Base-by-base conservation (phyloP, 1,284 basidiomycete genomes). In the Trametes versicolor region DNA sequence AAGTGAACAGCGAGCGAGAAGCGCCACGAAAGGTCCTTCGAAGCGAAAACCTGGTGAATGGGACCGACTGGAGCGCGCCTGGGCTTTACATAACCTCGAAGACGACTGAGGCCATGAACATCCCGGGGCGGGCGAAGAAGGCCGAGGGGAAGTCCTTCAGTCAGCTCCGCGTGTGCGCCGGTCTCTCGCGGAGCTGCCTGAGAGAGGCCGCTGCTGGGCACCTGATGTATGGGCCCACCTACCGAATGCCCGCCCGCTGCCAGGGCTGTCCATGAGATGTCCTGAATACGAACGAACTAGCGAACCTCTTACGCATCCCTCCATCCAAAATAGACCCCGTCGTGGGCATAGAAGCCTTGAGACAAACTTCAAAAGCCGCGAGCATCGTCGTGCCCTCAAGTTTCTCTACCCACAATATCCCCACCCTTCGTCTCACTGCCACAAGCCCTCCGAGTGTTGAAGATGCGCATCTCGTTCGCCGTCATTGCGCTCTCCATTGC, bases 1-100 rank as follows among this genome's bases (percentile, higher is more conserved):
- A 4, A 32, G 23, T 95, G 93, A 93, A 76, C 83, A 0, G 90
- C 95, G 66, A 92, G 91, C 75, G 94, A 95, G 77, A 95, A 94
- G 74, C 85, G 94, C 17, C 91, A 12, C 81, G 88, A 59, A 94
- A 92, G 75, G 78, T 91, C 51, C 76, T 93, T 3, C 89, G 91
- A 69, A 80, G 72, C 32, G 83, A 86, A 68, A 88, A 88, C 0
- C 80, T 91, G 27, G 76, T 86, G 9, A 74, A 81, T 6, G 47
- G 67, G 36, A 68, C 60, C n/a, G 29, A 3, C 43, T 60, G 49
- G 17, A 63, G 52, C 23, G 61, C 49, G 8, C 39, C 57, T 25
- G 58, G 59, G 37, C 64, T 80, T 10, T 84, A 86, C 67, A 92
- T 93, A 2, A 79, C 83, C 6, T 94, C 92, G 0, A 81, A 82